Conservation (phyloP, 1,139 yeast species). For the Magnusiomyces suaveolens region DNA sequence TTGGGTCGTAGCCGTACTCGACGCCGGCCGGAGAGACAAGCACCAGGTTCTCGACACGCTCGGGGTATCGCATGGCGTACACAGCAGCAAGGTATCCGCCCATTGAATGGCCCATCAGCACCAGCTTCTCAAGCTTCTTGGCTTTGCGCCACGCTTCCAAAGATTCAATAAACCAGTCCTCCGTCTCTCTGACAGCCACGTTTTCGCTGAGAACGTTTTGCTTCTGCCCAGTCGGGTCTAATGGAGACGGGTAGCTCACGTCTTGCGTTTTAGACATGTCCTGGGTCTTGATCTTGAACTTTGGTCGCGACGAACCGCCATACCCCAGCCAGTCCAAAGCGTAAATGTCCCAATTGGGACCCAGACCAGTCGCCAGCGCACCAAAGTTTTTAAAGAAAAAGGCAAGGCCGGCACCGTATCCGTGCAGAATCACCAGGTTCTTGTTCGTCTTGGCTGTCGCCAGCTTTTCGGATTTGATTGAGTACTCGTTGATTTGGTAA, state of each 20-base stretch:
- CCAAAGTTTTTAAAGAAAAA: conserved; percentile 68
- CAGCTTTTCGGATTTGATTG: not conserved
- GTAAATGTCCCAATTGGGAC: conserved; percentile 37
- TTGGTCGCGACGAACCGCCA: conserved; percentile 62
- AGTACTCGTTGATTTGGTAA: not conserved
- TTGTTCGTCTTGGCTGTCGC: conserved; percentile 13
- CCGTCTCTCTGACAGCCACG: conserved; percentile 44
- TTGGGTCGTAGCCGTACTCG: conserved; percentile 25
- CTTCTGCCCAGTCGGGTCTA: not conserved
- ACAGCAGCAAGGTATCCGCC: conserved; percentile 79
- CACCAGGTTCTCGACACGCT: conserved; percentile 47
- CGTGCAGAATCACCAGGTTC: conserved; percentile 64
- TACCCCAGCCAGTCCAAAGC: conserved; percentile 72
- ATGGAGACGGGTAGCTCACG: conserved; percentile 3
- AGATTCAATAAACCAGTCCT: conserved; percentile 64
- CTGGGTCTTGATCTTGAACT: conserved; percentile 28
- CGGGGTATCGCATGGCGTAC: conserved; percentile 65
- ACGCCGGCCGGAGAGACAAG: conserved; percentile 82
- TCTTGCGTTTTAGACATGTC: conserved; percentile 24
- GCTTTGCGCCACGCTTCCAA: conserved; percentile 63
- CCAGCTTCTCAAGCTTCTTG: conserved; percentile 41
- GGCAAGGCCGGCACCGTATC: conserved; percentile 78
- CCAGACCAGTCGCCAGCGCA: conserved; percentile 30
- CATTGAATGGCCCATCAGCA: conserved; percentile 75
- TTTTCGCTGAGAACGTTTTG: conserved; percentile 27